phyloP scores from a whole-genome alignment of 2,329 filamentous ascomycete species.

The Berkeleyomyces basicola region DNA sequence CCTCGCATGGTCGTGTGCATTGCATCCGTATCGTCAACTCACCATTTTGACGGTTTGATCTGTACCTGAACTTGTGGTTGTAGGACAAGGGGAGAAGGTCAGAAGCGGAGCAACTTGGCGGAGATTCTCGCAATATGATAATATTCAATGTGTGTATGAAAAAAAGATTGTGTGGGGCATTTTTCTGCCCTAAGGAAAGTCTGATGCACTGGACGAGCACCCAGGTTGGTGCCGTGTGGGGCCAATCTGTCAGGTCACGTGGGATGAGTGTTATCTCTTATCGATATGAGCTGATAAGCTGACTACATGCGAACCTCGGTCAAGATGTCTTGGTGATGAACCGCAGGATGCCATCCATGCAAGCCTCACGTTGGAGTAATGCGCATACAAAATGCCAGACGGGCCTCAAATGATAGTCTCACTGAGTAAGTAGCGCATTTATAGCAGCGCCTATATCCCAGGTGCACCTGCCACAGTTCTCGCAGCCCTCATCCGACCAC shows the following conservation, averaged over 20 bases:
- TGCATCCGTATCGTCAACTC: slow-evolving; percentile 31
- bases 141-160: slow-evolving; percentile 18
- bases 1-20: not conserved
- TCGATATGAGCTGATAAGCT: not conserved
- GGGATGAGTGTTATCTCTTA: not conserved
- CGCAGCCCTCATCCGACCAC: not conserved
- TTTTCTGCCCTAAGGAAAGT: slow-evolving; percentile 24
- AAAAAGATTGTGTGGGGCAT: slow-evolving; percentile 23
- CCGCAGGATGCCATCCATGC: not conserved
- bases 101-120: slow-evolving; percentile 17
- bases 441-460: no score
- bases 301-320: not conserved
- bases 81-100: slow-evolving; percentile 22
- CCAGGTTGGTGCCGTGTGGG: slow-evolving; percentile 22
- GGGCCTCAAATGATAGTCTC: no score
- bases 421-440: no score
- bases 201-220: slow-evolving; percentile 14
- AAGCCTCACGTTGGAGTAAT: not conserved
- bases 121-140: slow-evolving; percentile 20
- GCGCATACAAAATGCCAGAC: not conserved
- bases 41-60: slow-evolving; percentile 49
- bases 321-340: not conserved
- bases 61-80: slow-evolving; percentile 12
- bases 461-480: no score
- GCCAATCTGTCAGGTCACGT: slow-evolving; percentile 11